phyloP scores from a whole-genome alignment of 164 flowering plant species.

The Chimonanthus salicifolius region DNA sequence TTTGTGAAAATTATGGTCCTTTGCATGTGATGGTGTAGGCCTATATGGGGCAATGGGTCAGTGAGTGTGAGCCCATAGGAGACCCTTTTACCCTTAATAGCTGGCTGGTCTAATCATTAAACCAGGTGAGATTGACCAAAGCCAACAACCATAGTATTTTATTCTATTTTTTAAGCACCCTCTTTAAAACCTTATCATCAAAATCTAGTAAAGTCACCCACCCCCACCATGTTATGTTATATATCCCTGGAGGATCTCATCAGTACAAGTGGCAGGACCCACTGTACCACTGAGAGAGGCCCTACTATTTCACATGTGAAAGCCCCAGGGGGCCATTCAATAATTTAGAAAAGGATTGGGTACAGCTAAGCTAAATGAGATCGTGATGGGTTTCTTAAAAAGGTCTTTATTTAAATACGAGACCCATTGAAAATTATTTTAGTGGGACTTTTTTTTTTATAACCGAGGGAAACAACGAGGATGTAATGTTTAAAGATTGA shows the following conservation, averaged over 20 bases:
- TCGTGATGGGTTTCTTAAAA: no score
- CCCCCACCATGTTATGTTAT: background rate
- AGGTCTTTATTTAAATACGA: no score
- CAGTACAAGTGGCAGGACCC: background rate
- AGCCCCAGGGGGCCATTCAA: no score
- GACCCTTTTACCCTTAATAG: background rate
- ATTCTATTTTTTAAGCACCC: background rate
- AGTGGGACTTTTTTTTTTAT: no score
- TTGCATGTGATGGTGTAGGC: conserved; percentile 6
- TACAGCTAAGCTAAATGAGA: no score
- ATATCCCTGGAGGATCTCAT: background rate
- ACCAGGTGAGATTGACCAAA: conserved; percentile 5
- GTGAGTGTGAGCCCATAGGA: background rate
- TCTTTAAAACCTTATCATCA: background rate
- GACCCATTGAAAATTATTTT: no score
- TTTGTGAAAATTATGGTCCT: background rate
- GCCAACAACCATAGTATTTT: background rate
- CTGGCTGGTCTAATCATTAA: conserved; percentile 8
- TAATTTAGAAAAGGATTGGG: no score
- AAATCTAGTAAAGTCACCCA: background rate
- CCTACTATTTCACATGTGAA: no score
- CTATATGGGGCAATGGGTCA: background rate
- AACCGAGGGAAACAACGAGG: no score
- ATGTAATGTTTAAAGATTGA: no score
- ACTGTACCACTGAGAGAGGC: background rate